A percentile compares a stretch with the other conserved stretches of the same genome.
Conservation (phyloP, 75 land plant genomes). For the Chamaecyparis obtusa region DNA sequence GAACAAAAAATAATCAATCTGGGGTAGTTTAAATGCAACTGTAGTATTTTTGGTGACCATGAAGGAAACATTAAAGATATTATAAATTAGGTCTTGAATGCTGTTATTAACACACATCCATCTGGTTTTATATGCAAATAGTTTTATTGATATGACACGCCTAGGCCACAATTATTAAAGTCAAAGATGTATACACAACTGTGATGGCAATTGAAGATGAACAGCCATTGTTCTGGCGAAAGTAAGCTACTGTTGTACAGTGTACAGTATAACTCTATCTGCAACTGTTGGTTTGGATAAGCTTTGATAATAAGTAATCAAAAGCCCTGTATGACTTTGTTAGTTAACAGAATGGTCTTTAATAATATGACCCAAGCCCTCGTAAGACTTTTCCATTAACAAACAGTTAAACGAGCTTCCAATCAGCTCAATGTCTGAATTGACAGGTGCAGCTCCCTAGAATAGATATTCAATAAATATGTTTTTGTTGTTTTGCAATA, state of each 20-base stretch:
- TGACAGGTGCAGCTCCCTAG: too few species aligned
- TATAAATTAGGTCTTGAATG: not conserved
- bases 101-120: not conserved
- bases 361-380: too few species aligned
- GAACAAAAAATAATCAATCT: not conserved
- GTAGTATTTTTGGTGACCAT: not conserved
- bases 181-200: not conserved
- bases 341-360: too few species aligned
- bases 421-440: too few species aligned
- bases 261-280: not conserved
- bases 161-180: not conserved
- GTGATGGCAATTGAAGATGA: not conserved
- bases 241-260: not conserved
- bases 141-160: not conserved
- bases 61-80: not conserved
- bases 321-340: not conserved
- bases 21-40: not conserved
- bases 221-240: not conserved
- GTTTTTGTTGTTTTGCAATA: too few species aligned
- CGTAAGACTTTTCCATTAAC: too few species aligned
- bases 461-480: too few species aligned
- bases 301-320: not conserved
- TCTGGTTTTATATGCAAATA: not conserved
- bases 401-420: too few species aligned
- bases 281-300: not conserved